phyloP scores from a whole-genome alignment of 371 early-diverging fungal genomes.

The Blyttiomyces sp. region DNA sequence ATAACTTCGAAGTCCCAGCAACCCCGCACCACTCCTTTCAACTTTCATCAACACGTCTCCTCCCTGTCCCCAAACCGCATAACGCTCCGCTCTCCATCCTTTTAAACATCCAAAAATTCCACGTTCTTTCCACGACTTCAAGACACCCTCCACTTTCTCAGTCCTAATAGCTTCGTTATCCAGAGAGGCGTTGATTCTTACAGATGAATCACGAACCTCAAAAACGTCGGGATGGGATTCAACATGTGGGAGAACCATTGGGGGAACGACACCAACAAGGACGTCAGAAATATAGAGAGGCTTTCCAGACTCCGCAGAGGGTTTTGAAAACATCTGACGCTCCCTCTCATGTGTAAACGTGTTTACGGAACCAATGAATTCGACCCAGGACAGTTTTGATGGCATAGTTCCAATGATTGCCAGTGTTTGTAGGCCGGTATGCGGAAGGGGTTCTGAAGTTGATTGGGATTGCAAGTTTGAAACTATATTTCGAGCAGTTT shows the following conservation, averaged over 20 bases:
- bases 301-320: background rate
- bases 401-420: no score
- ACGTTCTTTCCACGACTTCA: constrained; percentile 15
- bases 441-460: no score
- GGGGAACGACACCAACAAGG: constrained; percentile 4
- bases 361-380: constrained; percentile 67
- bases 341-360: background rate
- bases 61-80: constrained; percentile 66
- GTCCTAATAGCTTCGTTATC: constrained; percentile 21
- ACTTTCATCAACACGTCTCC: constrained; percentile 58
- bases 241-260: background rate
- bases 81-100: constrained; percentile 77
- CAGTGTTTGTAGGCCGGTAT: no score
- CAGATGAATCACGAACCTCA: background rate
- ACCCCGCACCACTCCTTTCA: constrained; percentile 75
- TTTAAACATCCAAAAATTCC: constrained; percentile 18
- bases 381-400: constrained; percentile 60
- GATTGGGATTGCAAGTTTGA: no score
- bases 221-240: constrained; percentile 10
- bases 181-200: constrained; percentile 10
- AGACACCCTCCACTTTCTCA: constrained; percentile 22
- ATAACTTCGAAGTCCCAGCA: constrained; percentile 30
- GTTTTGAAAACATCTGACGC: background rate
- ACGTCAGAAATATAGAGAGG: background rate
- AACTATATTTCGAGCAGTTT: no score